Base-by-base conservation (phyloP, 805 yeast species). In the Hanseniaspora nectarophila region DNA sequence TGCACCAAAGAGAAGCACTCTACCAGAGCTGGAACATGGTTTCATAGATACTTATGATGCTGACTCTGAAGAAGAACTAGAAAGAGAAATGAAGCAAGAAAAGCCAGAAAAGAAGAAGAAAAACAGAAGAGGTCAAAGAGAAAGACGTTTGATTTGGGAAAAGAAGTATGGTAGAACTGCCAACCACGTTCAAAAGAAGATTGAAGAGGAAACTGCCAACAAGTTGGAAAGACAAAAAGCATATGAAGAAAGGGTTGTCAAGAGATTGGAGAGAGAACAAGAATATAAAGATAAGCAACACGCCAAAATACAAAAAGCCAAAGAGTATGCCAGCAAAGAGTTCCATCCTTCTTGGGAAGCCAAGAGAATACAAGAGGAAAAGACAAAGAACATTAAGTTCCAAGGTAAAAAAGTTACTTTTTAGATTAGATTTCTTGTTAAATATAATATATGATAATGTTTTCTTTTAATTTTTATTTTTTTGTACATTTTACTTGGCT, bases 281-380 rank as follows among this genome's bases (percentile, higher is more conserved):
- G 32, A 59, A 47, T 49, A 24, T 74, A 74, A n/a, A 62, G 71
- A 42, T 68, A 66, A 55, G 62, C 40, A 63, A 35, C 44, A 20
- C 33, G 59, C 45, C 43, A 62, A 56, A 18, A 31, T 46, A 54
- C 37, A 37, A 54, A 52, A 56, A 54, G 55, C 56, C 57, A 53
- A 50, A 23, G 56, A 56, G 12, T 63, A 56, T 16, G 57, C 62
- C 34, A 50, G 55, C 20, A 62, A 63, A 46, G 68, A 72, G 6
- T 56, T 84, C 57, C 99, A 92, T 76, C 99, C 99, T n/a, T 92
- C 98, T 2, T 92, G 99, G 99, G 81, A 78, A 59, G 98, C 98
- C 21, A 85, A 85, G 70, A 79, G 76, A 69, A 67, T 75, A 56
- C 85, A 80, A 26, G 83, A 85, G 61, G 84, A 82, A 58, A 76